Evolutionary conservation across 768 basidiomycete genomes (phyloP).

Genomic region (Chiua virens): DNA sequence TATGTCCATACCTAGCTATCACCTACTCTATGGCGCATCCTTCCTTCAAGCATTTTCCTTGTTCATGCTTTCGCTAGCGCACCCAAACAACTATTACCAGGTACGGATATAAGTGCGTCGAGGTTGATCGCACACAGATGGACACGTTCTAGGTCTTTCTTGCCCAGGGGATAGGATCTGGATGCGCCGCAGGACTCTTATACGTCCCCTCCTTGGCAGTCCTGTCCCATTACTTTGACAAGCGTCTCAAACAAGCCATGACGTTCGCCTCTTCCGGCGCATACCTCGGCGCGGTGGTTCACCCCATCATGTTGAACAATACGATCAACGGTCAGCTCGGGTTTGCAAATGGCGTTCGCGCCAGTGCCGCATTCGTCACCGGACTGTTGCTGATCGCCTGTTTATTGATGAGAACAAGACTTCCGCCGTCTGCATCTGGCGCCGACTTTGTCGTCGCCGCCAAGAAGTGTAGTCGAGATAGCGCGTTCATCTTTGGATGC

Average conservation of each 20-base stretch:
- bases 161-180: conserved; percentile 49
- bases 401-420: conserved; percentile 41
- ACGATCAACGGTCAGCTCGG: conserved; percentile 43
- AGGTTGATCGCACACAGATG: not conserved
- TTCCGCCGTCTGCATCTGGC: conserved; percentile 32
- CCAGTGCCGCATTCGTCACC: conserved; percentile 40
- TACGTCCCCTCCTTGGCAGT: conserved; percentile 51
- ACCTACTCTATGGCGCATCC: conserved; percentile 29
- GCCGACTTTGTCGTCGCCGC: conserved; percentile 19
- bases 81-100: conserved; percentile 44
- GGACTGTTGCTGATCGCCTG: conserved; percentile 41
- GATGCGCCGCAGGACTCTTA: conserved; percentile 47
- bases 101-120: conserved; percentile 16
- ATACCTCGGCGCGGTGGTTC: conserved; percentile 59
- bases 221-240: conserved; percentile 53
- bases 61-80: conserved; percentile 48
- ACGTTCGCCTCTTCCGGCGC: conserved; percentile 56
- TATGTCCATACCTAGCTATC: conserved; percentile 15
- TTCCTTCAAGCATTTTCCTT: conserved; percentile 32
- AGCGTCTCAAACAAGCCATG: conserved; percentile 48
- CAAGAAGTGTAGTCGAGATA: conserved; percentile 24
- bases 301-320: conserved; percentile 64
- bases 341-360: conserved; percentile 43
- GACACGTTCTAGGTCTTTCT: conserved; percentile 44
- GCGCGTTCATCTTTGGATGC: conserved; percentile 28